A percentile compares a stretch with the other conserved stretches of the same genome.
Conservation (phyloP, 2,329 filamentous ascomycete species). For the Cercospora citrullina region DNA sequence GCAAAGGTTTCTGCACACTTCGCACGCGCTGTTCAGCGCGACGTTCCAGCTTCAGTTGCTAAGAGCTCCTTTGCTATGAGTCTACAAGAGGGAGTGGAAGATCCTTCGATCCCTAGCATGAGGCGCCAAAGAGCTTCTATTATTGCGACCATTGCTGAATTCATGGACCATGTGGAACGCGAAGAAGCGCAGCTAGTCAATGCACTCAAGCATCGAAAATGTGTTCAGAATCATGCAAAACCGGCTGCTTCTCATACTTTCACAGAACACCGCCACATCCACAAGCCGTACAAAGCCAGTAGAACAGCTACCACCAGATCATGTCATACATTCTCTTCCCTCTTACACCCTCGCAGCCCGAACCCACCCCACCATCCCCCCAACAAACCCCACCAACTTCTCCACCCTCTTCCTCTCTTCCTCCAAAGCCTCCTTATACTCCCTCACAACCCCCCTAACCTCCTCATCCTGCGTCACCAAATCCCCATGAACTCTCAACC, state of each 20-base stretch:
- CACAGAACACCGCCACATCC: neutral
- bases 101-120: no score
- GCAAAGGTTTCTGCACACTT: no score
- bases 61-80: no score
- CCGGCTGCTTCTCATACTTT: no score
- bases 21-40: no score
- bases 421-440: conserved; percentile 59
- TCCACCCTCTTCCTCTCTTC: conserved; percentile 71
- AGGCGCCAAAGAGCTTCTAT: no score
- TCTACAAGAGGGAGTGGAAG: no score
- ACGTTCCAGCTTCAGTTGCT: no score
- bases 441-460: conserved; percentile 60
- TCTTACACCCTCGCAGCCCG: conserved; percentile 31
- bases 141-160: no score
- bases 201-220: neutral
- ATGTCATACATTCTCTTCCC: no score
- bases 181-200: no score
- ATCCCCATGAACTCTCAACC: conserved; percentile 75
- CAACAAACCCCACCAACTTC: conserved; percentile 58
- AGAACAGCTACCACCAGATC: neutral
- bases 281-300: neutral
- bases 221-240: neutral
- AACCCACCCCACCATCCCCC: conserved; percentile 26
- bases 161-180: no score
- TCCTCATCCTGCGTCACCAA: conserved; percentile 52